A percentile compares a stretch with the other conserved stretches of the same genome.
These are phyloP conservation scores for Lasiodiplodia gonubiensis DNA, from an alignment of 2,329 filamentous ascomycete species.

Conservation along the genomic window DNA sequence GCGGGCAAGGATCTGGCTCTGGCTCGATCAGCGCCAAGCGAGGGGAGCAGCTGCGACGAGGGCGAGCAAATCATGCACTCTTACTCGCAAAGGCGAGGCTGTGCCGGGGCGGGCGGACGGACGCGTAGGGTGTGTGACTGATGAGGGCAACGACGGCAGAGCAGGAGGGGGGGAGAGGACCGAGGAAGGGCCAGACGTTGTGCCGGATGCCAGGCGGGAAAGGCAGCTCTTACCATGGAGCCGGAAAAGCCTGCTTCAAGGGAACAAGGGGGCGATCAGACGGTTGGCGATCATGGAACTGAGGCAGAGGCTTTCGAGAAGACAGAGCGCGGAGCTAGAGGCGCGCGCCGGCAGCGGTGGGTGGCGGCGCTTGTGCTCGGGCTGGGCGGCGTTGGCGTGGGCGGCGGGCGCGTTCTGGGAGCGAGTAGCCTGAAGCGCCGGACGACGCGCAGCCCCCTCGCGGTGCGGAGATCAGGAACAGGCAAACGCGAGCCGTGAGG, in stretches of 20 bases:
- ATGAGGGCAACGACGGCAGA: constrained; percentile 5
- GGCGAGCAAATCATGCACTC: constrained; percentile 29
- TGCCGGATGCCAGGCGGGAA: constrained; percentile 26
- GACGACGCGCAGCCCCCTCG: constrained; percentile 20
- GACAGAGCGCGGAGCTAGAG: constrained; percentile 22
- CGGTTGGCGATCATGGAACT: constrained; percentile 27
- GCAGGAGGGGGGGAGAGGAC: constrained; percentile 25
- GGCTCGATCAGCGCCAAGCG: constrained; percentile 30
- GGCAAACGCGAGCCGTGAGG: constrained; percentile 17
- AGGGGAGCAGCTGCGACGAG: constrained; percentile 27
- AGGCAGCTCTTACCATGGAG: constrained; percentile 30
- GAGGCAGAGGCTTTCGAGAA: constrained; percentile 26
- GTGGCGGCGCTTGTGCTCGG: constrained; percentile 14
- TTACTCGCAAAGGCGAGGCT: constrained; percentile 21
- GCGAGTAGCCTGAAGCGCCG: constrained; percentile 24
- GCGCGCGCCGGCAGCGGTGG: constrained; percentile 19
- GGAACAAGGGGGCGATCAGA: constrained; percentile 27
- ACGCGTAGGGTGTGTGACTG: constrained; percentile 16
- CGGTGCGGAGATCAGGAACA: constrained; percentile 27
- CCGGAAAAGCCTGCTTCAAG: constrained; percentile 29
- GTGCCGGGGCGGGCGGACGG: constrained; percentile 22
- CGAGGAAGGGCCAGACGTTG: constrained; percentile 29
- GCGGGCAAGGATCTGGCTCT: constrained; percentile 29
- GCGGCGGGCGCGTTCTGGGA: constrained; percentile 8
- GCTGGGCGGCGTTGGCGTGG: not conserved